Evolutionary conservation across 2,329 filamentous ascomycete species (phyloP), one percentile per base, ranked within the genome.

Genomic region (Trichoderma simmonsii): DNA sequence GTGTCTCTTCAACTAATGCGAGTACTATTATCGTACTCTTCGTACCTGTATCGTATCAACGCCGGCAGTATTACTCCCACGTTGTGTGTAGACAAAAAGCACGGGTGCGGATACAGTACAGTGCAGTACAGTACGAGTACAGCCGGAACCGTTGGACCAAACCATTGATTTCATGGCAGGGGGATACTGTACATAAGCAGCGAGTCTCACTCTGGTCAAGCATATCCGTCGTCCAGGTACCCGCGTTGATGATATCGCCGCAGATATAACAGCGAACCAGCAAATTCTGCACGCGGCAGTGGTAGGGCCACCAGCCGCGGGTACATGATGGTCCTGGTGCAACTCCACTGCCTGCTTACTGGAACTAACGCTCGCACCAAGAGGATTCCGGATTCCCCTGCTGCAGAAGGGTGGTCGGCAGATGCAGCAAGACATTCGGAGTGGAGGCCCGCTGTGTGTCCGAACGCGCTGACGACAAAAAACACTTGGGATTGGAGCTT

Each of bases 401-500:
- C 66, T 70, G 36, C 57, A 70, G 64, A 28, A 57, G 64, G 64
- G 48, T 67, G 64, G 30, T 43, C 66, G 57, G 66, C 66, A 61
- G 57, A 70, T 70, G 66, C 66, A 70, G 56, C 66, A 70, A 62
- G 57, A 70, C 66, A 59, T 51, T 70, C 66, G 57, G 66, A 70
- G 66, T 70, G 66, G 66, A 70, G 66, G 66, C 57, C 57, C n/a
- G 66, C 21, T 32, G 57, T 28, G 21, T 15, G 51, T 36, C 65
- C 54, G 65, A 48, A 48, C 65, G 51, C 54, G 57, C 66, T 70
- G 66, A 70, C 57, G 66, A 34, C 57, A 34, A 59, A 34, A 30
- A 36, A 54, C 18, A 56, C 65, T 60, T 61, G 57, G 54, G 36
- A 59, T 59, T 18, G 15, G 56, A 59, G 56, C 56, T 30, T 28